A percentile compares a stretch with the other conserved stretches of the same genome.
Conservation (phyloP, 768 basidiomycete genomes). For the Tylopilus sp. region DNA sequence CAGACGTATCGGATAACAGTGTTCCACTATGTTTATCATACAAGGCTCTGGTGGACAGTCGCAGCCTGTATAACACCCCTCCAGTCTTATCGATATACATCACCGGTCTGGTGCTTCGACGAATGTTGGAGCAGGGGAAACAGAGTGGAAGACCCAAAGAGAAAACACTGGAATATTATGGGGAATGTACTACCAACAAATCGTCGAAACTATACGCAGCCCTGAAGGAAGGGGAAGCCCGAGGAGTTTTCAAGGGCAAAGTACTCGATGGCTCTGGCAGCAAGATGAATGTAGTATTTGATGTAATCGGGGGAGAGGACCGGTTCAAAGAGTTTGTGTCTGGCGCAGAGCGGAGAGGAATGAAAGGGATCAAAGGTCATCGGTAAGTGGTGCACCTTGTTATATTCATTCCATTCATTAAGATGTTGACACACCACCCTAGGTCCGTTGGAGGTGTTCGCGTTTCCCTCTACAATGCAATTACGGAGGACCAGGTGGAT, state of each 20-base stretch:
- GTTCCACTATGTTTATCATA: constrained; percentile 81
- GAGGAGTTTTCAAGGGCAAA: constrained; percentile 66
- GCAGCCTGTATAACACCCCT: constrained; percentile 90
- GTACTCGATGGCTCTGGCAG: constrained; percentile 77
- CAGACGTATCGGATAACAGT: constrained; percentile 63
- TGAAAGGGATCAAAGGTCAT: constrained; percentile 91
- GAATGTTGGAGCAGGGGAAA: constrained; percentile 44
- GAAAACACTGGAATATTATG: constrained; percentile 66
- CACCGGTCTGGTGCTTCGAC: constrained; percentile 75
- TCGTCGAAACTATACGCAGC: constrained; percentile 71
- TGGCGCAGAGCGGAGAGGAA: constrained; percentile 73
- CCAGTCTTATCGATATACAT: constrained; percentile 91
- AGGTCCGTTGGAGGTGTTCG: constrained; percentile 72
- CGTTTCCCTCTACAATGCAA: constrained; percentile 85
- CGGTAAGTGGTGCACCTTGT: constrained; percentile 50
- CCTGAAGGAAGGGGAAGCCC: constrained; percentile 64
- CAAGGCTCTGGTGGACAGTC: constrained; percentile 73
- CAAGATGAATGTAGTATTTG: constrained; percentile 96
- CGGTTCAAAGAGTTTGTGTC: constrained; percentile 71
- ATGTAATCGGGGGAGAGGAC: constrained; percentile 68
- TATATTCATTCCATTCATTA: not conserved
- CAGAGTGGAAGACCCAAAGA: constrained; percentile 27
- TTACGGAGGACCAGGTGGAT: constrained; percentile 72
- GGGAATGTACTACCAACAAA: constrained; percentile 67
- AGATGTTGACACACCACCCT: not conserved